Base-by-base conservation (phyloP, 2,329 filamentous ascomycete species). In the Cryphonectria radicalis region DNA sequence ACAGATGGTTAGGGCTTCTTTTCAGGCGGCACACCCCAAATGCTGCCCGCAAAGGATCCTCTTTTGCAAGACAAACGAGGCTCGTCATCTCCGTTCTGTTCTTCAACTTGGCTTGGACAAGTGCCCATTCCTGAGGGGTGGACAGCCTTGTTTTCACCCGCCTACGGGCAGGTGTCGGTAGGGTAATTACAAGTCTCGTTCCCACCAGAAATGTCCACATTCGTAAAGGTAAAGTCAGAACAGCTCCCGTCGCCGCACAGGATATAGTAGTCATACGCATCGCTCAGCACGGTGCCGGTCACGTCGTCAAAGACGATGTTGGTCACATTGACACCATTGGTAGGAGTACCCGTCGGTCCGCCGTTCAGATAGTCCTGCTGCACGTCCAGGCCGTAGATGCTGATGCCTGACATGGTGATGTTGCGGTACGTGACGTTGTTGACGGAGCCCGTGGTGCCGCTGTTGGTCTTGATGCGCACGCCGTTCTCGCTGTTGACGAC, bases 401-500 rank as follows among this genome's bases (percentile, higher is more conserved):
- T 72, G 64, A 77, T 79, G 22, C 65, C 68, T 68, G 40, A 63
- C 63, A 73, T 66, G 65, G 74, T 74, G 35, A 80, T 78, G 68
- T 77, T 72, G 14, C 72, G 76, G 53, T 78, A 78, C 22, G 74
- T 76, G 73, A 86, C 75, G 72, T 81, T 81, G 42, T 80, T 80
- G 64, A 86, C 82, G 22, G 77, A 77, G 57, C 85, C 84, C 0
- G 83, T 86, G 7, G 82, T 82, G 66, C 79, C 82, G 46, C 76
- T 82, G 70, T 86, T 80, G 4, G 85, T 85, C 82, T 87, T 87
- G 80, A 87, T 82, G 74, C 82, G 79, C 71, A 81, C 83, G 59
- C 86, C 87, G 76, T 88, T 89, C 64, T 84, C 80, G 2, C 86
- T 88, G 80, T 89, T 81, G 67, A 79, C 75, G 73, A 90, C 82